phyloP scores from a whole-genome alignment of 345 rosid species.

The Boechera retrofracta region DNA sequence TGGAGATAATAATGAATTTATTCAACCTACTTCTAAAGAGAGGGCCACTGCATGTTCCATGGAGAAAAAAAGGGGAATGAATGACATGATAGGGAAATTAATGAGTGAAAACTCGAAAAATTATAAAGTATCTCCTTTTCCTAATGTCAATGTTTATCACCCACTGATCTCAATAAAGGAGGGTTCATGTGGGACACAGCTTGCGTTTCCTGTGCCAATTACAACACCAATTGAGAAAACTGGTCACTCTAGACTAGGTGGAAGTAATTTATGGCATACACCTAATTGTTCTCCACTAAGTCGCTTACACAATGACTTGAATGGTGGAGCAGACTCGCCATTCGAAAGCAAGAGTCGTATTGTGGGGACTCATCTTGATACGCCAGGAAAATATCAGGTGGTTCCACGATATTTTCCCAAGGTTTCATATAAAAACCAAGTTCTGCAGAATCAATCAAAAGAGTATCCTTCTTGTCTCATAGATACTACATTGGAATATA shows the following conservation, averaged over 20 bases:
- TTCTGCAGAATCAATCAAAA: constrained; percentile 68
- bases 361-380: constrained; percentile 69
- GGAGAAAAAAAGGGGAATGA: constrained; percentile 60
- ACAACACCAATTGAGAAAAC: constrained; percentile 58
- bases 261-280: constrained; percentile 52
- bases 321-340: constrained; percentile 59
- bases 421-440: constrained; percentile 62
- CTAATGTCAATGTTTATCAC: constrained; percentile 55
- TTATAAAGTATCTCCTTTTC: constrained; percentile 53
- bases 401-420: constrained; percentile 90
- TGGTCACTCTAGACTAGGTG: constrained; percentile 60
- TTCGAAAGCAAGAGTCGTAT: constrained; percentile 56
- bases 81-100: constrained; percentile 62
- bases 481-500: constrained; percentile 25
- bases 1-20: constrained; percentile 60
- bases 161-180: constrained; percentile 55
- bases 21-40: constrained; percentile 53
- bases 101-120: constrained; percentile 64
- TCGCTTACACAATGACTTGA: constrained; percentile 54
- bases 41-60: constrained; percentile 53
- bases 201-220: constrained; percentile 52
- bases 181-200: constrained; percentile 59
- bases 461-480: constrained; percentile 79
- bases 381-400: constrained; percentile 67
- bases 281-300: constrained; percentile 54